Base-by-base conservation (phyloP, 371 early-diverging fungal genomes). In the Saksenaea vasiformis region DNA sequence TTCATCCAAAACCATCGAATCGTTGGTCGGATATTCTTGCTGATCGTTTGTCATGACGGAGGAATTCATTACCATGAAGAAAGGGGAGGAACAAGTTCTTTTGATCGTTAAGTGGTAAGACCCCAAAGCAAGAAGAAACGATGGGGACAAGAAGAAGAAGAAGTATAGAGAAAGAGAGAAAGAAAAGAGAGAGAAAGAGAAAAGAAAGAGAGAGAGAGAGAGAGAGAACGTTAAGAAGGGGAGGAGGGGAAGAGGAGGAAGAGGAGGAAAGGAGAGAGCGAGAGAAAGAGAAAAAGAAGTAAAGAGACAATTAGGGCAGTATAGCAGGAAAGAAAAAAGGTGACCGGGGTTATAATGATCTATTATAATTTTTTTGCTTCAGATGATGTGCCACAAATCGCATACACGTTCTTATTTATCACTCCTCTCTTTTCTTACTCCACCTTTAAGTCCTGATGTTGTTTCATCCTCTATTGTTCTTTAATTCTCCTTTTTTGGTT, bases 1-100 rank as follows among this genome's bases (percentile, higher is more conserved):
- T 31, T 78, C 75, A 26, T 56, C 60, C 55, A 47, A 47, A 47
- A 17, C 8, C 8, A 22, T 22, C 9, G 51, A 8, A 47, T 47
- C 51, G 10, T 47, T 22, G n/a, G 22, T 22, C 22, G 17, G 51
- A 47, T 19, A n/a, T 19, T 47, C 51, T 47, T 47, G 51, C 10
- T 47, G 19, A 22, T 47, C 10, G 22, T 22, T 19, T 4, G 22
- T 47, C 22, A 22, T 47, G 51, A 22, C 51, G n/a, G 51, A 47
- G 51, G 51, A 2, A 22, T 47, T 47, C 51, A 47, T 47, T 47
- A 47, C 51, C 51, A 22, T 47, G 22, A 22, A 19, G 22, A 47
- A 47, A 11, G 51, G 51, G 19, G 47, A 17, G 43, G 15, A 7
- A 19, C 8, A 41, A 41, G 31, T 31, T 31, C 31, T 31, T 31